Evolutionary conservation across 768 basidiomycete genomes (phyloP).

Genomic region (Kwoniella dejecticola): DNA sequence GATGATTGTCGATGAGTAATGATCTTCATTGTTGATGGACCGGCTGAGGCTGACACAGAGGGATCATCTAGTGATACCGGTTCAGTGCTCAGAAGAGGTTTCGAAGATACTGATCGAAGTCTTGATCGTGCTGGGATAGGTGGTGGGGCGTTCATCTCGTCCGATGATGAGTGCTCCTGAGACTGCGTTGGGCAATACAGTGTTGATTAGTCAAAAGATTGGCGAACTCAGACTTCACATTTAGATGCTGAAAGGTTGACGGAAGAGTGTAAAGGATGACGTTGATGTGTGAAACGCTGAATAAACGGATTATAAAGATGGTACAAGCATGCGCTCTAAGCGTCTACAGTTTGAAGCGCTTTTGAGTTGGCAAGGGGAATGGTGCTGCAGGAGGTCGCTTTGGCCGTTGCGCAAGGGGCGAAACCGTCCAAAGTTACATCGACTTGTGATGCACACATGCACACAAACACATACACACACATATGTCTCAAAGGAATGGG

Average conservation of each 20-base stretch:
- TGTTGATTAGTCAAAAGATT: background rate
- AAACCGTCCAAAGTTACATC: too few species aligned
- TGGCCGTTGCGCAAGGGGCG: too few species aligned
- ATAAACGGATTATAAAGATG: too few species aligned
- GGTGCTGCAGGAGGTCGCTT: too few species aligned
- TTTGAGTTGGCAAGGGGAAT: too few species aligned
- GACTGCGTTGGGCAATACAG: background rate
- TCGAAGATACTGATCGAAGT: slow-evolving; percentile 13
- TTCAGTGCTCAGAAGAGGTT: background rate
- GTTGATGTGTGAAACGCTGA: background rate
- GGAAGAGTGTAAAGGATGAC: background rate
- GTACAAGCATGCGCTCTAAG: too few species aligned
- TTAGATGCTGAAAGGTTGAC: background rate
- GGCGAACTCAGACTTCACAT: too few species aligned
- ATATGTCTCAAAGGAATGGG: too few species aligned
- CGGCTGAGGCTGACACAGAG: background rate
- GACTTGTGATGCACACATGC: too few species aligned
- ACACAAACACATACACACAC: too few species aligned
- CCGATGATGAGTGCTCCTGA: background rate
- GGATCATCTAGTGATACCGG: background rate
- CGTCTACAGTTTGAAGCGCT: background rate
- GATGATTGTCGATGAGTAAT: slow-evolving; percentile 8
- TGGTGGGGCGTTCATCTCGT: slow-evolving; percentile 20
- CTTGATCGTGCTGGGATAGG: slow-evolving; percentile 23
- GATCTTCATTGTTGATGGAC: slow-evolving; percentile 4